Evolutionary conservation across 179 eudicot species (phyloP), one percentile per base, ranked within the genome.

Genomic region (Silene vulgaris): DNA sequence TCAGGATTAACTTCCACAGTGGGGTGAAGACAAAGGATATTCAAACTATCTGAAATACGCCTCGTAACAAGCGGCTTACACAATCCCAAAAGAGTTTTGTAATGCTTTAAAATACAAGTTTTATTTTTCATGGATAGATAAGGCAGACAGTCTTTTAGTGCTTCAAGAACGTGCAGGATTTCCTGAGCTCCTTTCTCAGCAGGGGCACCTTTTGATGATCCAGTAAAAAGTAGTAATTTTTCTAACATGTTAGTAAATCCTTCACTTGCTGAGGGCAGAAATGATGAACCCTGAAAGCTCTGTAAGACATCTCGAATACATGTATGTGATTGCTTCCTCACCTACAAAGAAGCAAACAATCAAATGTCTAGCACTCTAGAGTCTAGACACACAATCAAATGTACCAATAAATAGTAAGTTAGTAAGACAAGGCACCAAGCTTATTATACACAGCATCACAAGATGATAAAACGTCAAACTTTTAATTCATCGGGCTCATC

Each of bases 121-220:
- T 87, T 85, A 76, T 85, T 82, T 80, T 81, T 90, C 79, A 75
- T 64, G n/a, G 96, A 84, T 79, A 96, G 30, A 68, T 82, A 88
- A 77, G 97, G 93, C 65, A 96, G 89, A 75, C 87, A 88, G 72
- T 87, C 86, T 85, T 87, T 93, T 11, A 96, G 86, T 64, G 93
- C 88, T 75, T 93, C 97, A 74, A 96, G 84, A 61, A 96, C 75
- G 79, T 85, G 87, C n/a, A 96, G 77, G 65, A 93, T 88, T 82
- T 90, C 89, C 80, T 87, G 97, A 66, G 99, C 99, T 84, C 92
- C 93, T 83, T 81, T 88, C 77, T 90, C 97, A 17, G 87, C 82
- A 81, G 88, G 73, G 77, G 75, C 84, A 12, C 83, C 75, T 75
- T 82, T 79, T 62, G 97, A 86, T 75, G 86, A 89, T 21, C 91